Base-by-base conservation (phyloP, 2,329 filamentous ascomycete genomes). In the Aspergillus intermedius region DNA sequence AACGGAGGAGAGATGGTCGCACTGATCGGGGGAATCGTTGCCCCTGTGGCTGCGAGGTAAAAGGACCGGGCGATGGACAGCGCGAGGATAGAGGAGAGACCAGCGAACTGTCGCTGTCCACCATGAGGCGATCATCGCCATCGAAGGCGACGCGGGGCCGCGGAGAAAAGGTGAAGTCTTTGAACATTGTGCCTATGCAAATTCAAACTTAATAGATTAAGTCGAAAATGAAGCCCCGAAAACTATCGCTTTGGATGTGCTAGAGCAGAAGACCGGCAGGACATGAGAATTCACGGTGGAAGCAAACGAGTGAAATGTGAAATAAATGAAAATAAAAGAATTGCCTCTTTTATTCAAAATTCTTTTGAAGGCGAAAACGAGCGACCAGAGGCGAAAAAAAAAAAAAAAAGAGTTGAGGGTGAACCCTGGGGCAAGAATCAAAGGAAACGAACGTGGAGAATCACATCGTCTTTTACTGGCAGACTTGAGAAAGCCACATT, bases 21-120 rank as follows among this genome's bases (percentile, higher is more conserved):
- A 65, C 60, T 30, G 61, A 64, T 12, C 61, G 60, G 10, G 61
- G 50, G 13, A 58, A 58, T 47, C 58, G 63, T 12, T 55, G 56
- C 35, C 64, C 61, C 17, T 65, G 64, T 41, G 15, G 39, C 17
- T 43, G 41, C 4, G 22, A 28, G 22, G 62, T 59, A 28, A 52
- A 52, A 3, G 54, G 54, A n/a, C 63, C 62, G n/a, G 69, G 69
- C n/a, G 68, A 72, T 2, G 69, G 66, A 53, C 68, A 72, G 19
- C 68, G 68, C 10, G 70, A 72, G 12, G 69, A 72, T 35, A 72
- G 54, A 5, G 70, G 70, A 10, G 69, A 72, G 45, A 72, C 63
- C 42, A 69, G 47, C 6, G 59, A 53, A 53, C 66, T 67, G 48
- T 70, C 67, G 44, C 61, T 61, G 48, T 70, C 68, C 41, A 62